These are phyloP conservation scores for Russula olivacea DNA, from an alignment of 768 basidiomycete species.

Conservation along the genomic window DNA sequence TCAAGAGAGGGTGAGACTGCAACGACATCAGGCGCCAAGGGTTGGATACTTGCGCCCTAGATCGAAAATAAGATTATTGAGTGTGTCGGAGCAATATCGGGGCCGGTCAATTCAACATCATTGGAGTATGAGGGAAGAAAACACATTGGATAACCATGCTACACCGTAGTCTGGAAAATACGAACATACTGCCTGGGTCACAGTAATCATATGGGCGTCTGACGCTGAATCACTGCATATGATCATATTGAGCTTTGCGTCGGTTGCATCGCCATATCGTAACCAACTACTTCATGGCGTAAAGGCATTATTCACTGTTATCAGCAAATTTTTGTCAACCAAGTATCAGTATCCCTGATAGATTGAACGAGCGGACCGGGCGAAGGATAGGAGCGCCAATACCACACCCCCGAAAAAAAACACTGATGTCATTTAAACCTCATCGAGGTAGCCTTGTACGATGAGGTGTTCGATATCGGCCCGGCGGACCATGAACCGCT, in stretches of 20 bases:
- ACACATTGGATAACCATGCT: neutral
- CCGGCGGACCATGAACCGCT: constrained; percentile 81
- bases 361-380: neutral
- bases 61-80: neutral
- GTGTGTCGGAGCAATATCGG: neutral
- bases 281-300: neutral
- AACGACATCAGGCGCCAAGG: neutral
- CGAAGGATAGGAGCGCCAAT: neutral
- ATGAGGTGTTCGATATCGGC: constrained; percentile 93
- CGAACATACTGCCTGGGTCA: neutral
- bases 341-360: neutral
- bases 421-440: constrained; percentile 44
- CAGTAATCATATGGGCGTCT: neutral
- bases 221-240: neutral
- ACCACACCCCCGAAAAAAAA: neutral
- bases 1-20: neutral
- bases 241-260: neutral
- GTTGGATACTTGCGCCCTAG: neutral
- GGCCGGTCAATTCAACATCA: neutral
- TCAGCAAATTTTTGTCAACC: neutral
- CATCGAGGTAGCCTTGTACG: constrained; percentile 87
- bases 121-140: neutral
- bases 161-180: neutral
- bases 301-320: neutral
- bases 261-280: neutral